Conservation (phyloP, 2,329 filamentous ascomycete species). For the Periconia digitata region DNA sequence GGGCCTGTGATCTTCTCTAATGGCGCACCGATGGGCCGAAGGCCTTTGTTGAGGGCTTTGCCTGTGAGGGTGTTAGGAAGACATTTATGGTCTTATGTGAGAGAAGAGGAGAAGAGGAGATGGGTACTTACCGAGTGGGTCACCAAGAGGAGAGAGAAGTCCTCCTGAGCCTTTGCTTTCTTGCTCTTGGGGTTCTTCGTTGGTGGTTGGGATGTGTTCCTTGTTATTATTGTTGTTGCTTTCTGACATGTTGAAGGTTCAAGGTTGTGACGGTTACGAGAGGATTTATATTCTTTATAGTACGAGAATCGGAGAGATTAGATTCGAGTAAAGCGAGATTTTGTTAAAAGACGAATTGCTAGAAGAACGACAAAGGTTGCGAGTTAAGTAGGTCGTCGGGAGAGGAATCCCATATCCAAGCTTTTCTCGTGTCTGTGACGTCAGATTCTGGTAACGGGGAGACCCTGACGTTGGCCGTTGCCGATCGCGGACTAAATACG, state of each 20-base stretch:
- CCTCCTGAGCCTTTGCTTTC: constrained; percentile 25
- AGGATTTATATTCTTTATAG: no score
- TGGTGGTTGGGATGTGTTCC: constrained; percentile 31
- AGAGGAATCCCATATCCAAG: background rate
- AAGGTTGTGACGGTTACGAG: no score
- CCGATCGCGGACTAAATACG: background rate
- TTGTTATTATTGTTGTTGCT: no score
- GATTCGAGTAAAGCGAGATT: no score
- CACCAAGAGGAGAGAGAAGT: constrained; percentile 31
- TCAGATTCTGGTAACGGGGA: background rate
- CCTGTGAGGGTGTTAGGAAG: constrained; percentile 24
- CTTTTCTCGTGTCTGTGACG: background rate
- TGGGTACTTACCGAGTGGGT: constrained; percentile 30
- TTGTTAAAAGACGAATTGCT: no score
- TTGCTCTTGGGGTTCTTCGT: constrained; percentile 23
- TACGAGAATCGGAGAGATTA: no score
- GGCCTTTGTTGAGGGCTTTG: constrained; percentile 39
- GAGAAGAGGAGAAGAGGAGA: background rate
- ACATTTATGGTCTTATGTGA: background rate
- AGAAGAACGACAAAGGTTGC: background rate
- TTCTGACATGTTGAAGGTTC: constrained; percentile 5
- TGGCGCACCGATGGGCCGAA: constrained; percentile 43
- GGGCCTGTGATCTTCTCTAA: constrained; percentile 43
- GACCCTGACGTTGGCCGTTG: background rate
- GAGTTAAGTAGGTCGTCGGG: background rate